Evolutionary conservation across 2,329 filamentous ascomycete genomes (phyloP).

Genomic region (Colletotrichum graminicola): DNA sequence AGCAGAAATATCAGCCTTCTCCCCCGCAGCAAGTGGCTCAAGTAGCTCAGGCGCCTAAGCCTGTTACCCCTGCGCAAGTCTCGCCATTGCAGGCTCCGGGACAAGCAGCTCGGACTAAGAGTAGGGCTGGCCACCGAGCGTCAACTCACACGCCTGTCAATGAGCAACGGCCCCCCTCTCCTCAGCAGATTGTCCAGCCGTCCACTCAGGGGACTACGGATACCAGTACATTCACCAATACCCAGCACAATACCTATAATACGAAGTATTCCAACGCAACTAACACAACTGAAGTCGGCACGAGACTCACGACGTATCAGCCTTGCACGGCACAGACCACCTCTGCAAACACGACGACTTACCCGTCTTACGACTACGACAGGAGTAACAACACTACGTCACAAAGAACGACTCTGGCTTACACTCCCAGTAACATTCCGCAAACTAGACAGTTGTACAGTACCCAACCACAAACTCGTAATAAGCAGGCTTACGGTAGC

Average conservation of each 20-base stretch:
- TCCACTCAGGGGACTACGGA: slow-evolving; percentile 48
- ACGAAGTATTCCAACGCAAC: slow-evolving; percentile 36
- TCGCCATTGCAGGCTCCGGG: slow-evolving; percentile 49
- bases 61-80: slow-evolving; percentile 46
- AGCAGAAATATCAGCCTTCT: slow-evolving; percentile 48
- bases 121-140: slow-evolving; percentile 52
- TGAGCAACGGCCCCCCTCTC: slow-evolving; percentile 43
- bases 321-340: slow-evolving; percentile 41
- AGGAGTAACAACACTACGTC: slow-evolving; percentile 45
- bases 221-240: slow-evolving; percentile 28
- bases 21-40: slow-evolving; percentile 35
- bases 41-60: slow-evolving; percentile 46
- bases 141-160: slow-evolving; percentile 49
- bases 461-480: slow-evolving; percentile 11
- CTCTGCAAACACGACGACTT: slow-evolving; percentile 36
- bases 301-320: slow-evolving; percentile 33
- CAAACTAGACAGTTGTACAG: slow-evolving; percentile 41
- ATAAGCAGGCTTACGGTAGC: slow-evolving; percentile 15
- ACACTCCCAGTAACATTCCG: slow-evolving; percentile 41
- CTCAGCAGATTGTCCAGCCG: slow-evolving; percentile 50
- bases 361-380: slow-evolving; percentile 49
- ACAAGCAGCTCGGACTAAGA: slow-evolving; percentile 47
- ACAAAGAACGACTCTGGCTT: slow-evolving; percentile 37
- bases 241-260: slow-evolving; percentile 46
- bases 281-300: slow-evolving; percentile 12